A percentile compares a stretch with the other conserved stretches of the same genome.
These are phyloP conservation scores for Cenchrus purpureus DNA, from an alignment of 176 grass and related monocot species.

Conservation along the genomic window DNA sequence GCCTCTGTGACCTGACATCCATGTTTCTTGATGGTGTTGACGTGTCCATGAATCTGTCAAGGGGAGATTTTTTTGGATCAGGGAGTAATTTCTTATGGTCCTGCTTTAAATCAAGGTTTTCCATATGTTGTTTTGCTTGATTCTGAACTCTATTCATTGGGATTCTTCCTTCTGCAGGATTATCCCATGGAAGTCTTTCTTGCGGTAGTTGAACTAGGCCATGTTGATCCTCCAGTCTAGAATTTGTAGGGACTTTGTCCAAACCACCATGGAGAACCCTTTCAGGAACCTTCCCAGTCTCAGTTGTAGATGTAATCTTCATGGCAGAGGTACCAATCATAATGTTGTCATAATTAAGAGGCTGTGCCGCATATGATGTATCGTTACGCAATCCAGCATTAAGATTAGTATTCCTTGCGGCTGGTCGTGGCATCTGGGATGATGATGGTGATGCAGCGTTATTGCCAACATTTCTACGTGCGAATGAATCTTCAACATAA, in stretches of 20 bases:
- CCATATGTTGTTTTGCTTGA: slow-evolving; percentile 40
- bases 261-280: slow-evolving; percentile 47
- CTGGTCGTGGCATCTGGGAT: slow-evolving; percentile 62
- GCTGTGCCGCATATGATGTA: slow-evolving; percentile 37
- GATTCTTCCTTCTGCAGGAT: slow-evolving; percentile 44
- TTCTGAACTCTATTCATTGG: slow-evolving; percentile 44
- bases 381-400: slow-evolving; percentile 61
- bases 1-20: slow-evolving; percentile 62
- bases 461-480: slow-evolving; percentile 68
- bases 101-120: slow-evolving; percentile 56
- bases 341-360: slow-evolving; percentile 63
- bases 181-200: slow-evolving; percentile 49
- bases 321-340: slow-evolving; percentile 52
- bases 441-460: slow-evolving; percentile 63
- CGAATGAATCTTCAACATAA: slow-evolving; percentile 58
- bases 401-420: slow-evolving; percentile 60
- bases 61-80: slow-evolving; percentile 62
- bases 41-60: slow-evolving; percentile 71
- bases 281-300: slow-evolving; percentile 52
- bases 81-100: slow-evolving; percentile 55
- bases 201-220: slow-evolving; percentile 37
- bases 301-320: slow-evolving; percentile 47
- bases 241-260: slow-evolving; percentile 49
- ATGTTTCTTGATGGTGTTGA: slow-evolving; percentile 49
- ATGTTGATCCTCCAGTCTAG: slow-evolving; percentile 43